A percentile compares a stretch with the other conserved stretches of the same genome.
Conservation (phyloP, 2,329 filamentous ascomycete species). For the Blastomyces parvus region DNA sequence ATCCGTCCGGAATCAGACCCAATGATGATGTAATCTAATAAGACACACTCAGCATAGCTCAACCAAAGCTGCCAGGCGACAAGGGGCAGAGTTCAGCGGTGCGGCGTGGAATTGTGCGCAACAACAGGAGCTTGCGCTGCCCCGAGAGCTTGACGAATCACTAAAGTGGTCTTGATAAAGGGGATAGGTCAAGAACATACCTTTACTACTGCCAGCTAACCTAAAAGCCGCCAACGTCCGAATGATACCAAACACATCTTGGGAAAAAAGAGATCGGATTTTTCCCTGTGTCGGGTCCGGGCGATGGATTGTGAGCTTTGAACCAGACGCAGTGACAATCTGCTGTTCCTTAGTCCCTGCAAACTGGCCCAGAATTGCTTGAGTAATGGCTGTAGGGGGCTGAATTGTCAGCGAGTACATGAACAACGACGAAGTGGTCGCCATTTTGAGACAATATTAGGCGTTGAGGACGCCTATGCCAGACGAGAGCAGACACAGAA, state of each 20-base stretch:
- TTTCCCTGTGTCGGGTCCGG: constrained; percentile 80
- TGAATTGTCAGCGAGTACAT: constrained; percentile 96
- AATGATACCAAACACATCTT: constrained; percentile 95
- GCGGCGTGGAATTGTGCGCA: constrained; percentile 10
- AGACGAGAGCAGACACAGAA: background rate
- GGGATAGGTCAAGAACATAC: constrained; percentile 47
- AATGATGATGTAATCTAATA: constrained; percentile 84
- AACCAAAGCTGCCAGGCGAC: constrained; percentile 14
- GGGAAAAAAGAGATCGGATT: constrained; percentile 73
- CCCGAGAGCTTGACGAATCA: constrained; percentile 57
- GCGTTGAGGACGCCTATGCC: background rate
- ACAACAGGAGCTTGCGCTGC: constrained; percentile 38
- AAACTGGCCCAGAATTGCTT: constrained; percentile 91
- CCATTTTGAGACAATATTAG: constrained; percentile 53
- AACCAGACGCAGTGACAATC: constrained; percentile 87
- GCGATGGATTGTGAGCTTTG: constrained; percentile 75
- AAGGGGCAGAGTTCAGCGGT: constrained; percentile 13
- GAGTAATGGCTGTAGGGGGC: constrained; percentile 76
- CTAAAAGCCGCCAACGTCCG: constrained; percentile 80
- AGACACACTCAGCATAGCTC: constrained; percentile 36
- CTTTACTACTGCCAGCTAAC: constrained; percentile 88
- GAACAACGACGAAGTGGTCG: constrained; percentile 97
- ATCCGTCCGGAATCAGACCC: constrained; percentile 93
- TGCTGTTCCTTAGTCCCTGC: constrained; percentile 95
- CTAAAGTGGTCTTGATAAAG: constrained; percentile 49